Evolutionary conservation across 1,284 basidiomycete species (phyloP), one percentile per base, ranked within the genome.

Genomic region (Pterulicium gracile): DNA sequence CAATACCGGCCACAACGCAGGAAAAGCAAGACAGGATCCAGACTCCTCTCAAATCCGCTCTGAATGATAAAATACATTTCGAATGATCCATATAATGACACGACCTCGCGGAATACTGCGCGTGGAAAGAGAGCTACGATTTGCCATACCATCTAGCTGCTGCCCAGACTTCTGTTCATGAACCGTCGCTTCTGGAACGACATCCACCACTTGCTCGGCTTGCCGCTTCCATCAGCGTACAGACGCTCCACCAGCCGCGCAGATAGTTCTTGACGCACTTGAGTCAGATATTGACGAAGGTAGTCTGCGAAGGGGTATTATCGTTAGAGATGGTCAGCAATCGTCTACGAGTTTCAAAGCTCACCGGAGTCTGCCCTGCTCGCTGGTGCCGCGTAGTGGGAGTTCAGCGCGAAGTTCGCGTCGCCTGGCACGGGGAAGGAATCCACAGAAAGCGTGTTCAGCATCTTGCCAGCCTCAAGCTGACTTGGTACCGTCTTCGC

Each of bases 131-230:
- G n/a, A n/a, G n/a, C n/a, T n/a, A n/a, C n/a, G n/a, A n/a, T n/a
- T n/a, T n/a, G n/a, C n/a, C n/a, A n/a, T n/a, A n/a, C n/a, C n/a
- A n/a, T n/a, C n/a, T n/a, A n/a, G n/a, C n/a, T n/a, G 56, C 71
- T 73, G 50, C 78, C 81, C 59, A 89, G 63, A 61, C 84, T 88
- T 61, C 89, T 85, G 69, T 89, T 88, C 88, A 93, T 92, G 77
- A 93, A 93, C 39, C 87, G 78, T 60, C 93, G 79, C 76, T 95
- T 97, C 67, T 94, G 94, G 79, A 98, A 99, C 27, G 90, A 87
- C 86, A 98, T 92, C 96, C 96, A 99, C 95, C 95, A 99, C 67
- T 98, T 98, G 75, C 88, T 96, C 1, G 96, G 93, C 61, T 87
- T 91, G 49, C 84, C 82, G 3, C 83, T 80, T 43, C 87, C 77